Base-by-base conservation (phyloP, 352 stramenopile genomes). In the Phytophthora sojae region DNA sequence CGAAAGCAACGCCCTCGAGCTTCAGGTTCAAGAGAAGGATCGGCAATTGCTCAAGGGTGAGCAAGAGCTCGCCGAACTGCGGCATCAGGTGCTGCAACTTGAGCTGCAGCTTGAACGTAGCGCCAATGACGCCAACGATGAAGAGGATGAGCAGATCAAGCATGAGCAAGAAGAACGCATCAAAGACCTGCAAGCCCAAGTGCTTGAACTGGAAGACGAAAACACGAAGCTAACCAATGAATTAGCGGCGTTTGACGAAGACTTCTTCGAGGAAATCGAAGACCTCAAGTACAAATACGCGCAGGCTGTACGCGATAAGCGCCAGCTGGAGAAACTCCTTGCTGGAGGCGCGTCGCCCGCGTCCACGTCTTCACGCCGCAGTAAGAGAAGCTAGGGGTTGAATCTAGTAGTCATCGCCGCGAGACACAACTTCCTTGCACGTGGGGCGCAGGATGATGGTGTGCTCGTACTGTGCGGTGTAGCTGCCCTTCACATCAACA, bases 401-500 rank as follows among this genome's bases (percentile, higher is more conserved):
- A 58, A 59, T 26, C 60, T 86, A 99, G 82, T 98, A 99, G 84
- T 99, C 98, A 76, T 99, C 97, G n/a, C 98, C 98, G 30, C 96
- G 85, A 67, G 94, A 99, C 14, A 99, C 76, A 57, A 99, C 86
- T 81, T 99, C 98, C 88, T 99, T 99, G 79, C 96, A 99, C 25
- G 96, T 99, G 17, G 97, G 97, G 56, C 81, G 78, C 35, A 99
- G 82, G 37, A 99, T 92, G 61, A 99, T 89, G 9, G 98, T 99
- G 86, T 99, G 98, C 80, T 99, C 98, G 82, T 99, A 99, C 84
- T 99, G 98, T 15, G 98, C 97, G 39, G 98, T 98, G 79, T 99
- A 99, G 67, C 88, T 98, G 12, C 98, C 98, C 80, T 94, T 93
- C 39, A 93, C 83, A 78, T 99, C 98, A 67, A 94, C 97, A 2